A percentile compares a stretch with the other conserved stretches of the same genome.
Conservation (phyloP, 495 filamentous ascomycete genomes). For the Cercophora scortea region DNA sequence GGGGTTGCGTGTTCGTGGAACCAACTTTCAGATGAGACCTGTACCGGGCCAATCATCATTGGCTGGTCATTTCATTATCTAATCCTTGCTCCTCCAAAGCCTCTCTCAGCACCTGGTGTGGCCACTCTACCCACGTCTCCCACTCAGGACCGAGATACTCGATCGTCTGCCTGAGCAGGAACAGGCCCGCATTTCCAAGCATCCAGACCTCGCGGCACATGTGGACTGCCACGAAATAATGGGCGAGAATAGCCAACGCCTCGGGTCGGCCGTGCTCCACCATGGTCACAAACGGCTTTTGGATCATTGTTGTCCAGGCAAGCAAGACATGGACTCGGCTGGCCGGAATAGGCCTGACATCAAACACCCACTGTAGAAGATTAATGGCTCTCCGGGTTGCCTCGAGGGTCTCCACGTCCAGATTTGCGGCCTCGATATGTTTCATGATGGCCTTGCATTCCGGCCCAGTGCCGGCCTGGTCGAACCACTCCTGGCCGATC, state of each 20-base stretch:
- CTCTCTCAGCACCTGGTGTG: constrained; percentile 12
- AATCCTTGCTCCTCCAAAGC: background rate
- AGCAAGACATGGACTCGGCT: constrained; percentile 11
- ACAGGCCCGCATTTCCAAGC: constrained; percentile 15
- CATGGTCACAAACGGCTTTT: constrained; percentile 11
- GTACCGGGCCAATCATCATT: too few relatives aligned
- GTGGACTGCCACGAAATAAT: constrained; percentile 24
- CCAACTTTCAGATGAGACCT: too few relatives aligned
- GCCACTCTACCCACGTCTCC: constrained; percentile 19
- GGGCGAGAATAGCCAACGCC: constrained; percentile 20
- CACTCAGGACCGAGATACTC: constrained; percentile 19
- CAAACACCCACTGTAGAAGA: constrained; percentile 18
- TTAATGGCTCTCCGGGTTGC: constrained; percentile 10
- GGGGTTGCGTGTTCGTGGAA: too few relatives aligned
- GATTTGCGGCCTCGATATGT: background rate
- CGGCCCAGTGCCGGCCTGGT: constrained; percentile 5
- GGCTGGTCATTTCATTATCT: too few relatives aligned
- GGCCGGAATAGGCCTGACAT: constrained; percentile 3
- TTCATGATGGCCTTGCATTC: constrained; percentile 19
- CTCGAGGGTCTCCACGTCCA: constrained; percentile 3
- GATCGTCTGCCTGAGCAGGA: constrained; percentile 11
- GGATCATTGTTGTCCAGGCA: constrained; percentile 16
- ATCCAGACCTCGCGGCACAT: constrained; percentile 15
- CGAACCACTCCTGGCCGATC: constrained; percentile 7
- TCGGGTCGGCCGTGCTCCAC: constrained; percentile 17